Conservation (phyloP, 2,329 filamentous ascomycete species). For the Cladorrhinum sp. region DNA sequence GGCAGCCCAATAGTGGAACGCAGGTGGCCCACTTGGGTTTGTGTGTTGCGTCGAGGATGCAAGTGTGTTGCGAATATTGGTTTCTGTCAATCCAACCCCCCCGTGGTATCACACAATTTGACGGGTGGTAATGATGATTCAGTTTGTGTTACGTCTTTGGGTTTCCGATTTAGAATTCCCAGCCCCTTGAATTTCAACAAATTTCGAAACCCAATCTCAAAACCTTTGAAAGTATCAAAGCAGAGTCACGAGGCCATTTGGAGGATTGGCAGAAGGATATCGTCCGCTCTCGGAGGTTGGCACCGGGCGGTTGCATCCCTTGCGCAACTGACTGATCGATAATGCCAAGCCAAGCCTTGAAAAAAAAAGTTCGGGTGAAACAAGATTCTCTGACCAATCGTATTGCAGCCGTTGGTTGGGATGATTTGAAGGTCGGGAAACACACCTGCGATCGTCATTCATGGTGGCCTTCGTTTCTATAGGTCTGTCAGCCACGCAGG, state of each 20-base stretch:
- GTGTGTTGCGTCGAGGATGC: not conserved
- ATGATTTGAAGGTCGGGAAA: not conserved
- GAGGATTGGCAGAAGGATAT: not conserved
- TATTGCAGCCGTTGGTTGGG: not conserved
- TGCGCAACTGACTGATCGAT: not conserved
- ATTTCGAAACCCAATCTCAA: no score
- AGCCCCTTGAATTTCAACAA: not conserved
- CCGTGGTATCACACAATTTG: not conserved
- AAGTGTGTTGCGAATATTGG: not conserved
- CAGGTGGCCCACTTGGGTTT: not conserved
- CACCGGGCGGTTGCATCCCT: not conserved
- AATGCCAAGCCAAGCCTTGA: conserved; percentile 1
- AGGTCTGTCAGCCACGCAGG: conserved; percentile 3
- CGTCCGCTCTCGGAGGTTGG: not conserved
- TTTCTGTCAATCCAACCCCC: not conserved
- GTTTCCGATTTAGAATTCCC: not conserved
- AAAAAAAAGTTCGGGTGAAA: conserved; percentile 2
- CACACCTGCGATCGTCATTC: conserved; percentile 6
- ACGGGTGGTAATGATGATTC: not conserved
- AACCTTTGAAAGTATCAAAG: no score
- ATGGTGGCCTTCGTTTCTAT: conserved; percentile 11
- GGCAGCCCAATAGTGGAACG: not conserved
- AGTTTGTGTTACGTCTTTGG: not conserved
- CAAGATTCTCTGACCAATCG: conserved; percentile 3
- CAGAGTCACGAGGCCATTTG: not conserved